Percentiles rank a stretch among this genome's conserved stretches.
phyloP scores from a whole-genome alignment of 192 early-diverging fungal species.

The Coemansia sp. region DNA sequence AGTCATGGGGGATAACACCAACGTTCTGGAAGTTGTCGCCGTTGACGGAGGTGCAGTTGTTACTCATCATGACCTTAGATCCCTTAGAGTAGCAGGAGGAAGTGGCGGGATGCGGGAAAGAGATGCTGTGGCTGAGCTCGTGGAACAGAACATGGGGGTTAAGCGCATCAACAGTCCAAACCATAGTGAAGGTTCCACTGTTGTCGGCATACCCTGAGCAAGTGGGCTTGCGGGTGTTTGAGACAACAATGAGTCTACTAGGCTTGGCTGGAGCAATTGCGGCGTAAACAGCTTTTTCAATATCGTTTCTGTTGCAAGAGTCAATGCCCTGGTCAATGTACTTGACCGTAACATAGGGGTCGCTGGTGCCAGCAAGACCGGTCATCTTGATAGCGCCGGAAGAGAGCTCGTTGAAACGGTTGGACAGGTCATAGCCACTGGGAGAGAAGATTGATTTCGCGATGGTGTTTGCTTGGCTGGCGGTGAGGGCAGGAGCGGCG shows the following conservation, averaged over 20 bases:
- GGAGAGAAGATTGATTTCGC: not conserved
- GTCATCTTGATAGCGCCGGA: not conserved
- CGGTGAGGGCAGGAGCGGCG: not conserved
- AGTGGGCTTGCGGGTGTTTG: not conserved
- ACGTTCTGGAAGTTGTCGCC: conserved; percentile 4
- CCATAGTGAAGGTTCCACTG: conserved; percentile 4
- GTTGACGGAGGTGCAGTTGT: not conserved
- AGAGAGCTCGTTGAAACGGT: not conserved
- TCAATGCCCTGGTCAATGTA: not conserved
- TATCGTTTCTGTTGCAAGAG: not conserved
- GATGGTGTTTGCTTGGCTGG: not conserved
- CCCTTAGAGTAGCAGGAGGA: not conserved
- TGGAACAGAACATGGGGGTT: conserved; percentile 6
- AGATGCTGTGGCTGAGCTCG: not conserved
- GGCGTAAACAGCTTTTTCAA: not conserved
- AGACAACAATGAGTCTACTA: not conserved
- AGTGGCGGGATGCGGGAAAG: not conserved
- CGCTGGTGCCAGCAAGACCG: not conserved
- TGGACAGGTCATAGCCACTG: not conserved
- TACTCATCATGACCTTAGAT: not conserved
- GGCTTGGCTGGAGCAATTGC: not conserved
- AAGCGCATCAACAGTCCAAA: conserved; percentile 1
- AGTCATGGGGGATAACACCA: conserved; percentile 1
- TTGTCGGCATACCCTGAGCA: conserved; percentile 2
- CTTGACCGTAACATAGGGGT: not conserved